phyloP scores from a whole-genome alignment of 148 eudicot species.

The Camellia granthamiana region DNA sequence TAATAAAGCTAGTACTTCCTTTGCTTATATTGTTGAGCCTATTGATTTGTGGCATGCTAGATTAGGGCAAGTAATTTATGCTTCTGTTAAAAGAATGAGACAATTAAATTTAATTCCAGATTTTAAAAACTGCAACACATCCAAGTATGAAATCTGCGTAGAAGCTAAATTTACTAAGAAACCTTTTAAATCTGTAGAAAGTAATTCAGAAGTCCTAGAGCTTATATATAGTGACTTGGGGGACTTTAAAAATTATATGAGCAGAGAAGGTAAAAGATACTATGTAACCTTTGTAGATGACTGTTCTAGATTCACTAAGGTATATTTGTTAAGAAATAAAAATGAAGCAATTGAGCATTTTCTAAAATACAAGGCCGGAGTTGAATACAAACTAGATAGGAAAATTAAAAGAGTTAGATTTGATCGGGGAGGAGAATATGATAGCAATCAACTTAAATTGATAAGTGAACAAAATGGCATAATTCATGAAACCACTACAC shows the following conservation, averaged over 20 bases:
- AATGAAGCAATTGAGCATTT: conserved; percentile 4
- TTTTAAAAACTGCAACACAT: not conserved
- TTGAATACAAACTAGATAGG: conserved; percentile 6
- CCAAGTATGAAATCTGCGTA: too few relatives aligned
- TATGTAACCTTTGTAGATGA: not conserved
- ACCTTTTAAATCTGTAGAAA: not conserved
- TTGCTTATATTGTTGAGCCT: not conserved
- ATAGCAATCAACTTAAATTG: not conserved
- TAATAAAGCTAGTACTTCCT: not conserved
- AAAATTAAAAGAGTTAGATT: conserved; percentile 13
- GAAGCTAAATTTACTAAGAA: not conserved
- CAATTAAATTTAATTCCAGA: not conserved
- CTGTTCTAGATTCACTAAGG: not conserved
- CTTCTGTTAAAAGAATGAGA: not conserved
- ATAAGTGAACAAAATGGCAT: conserved; percentile 13
- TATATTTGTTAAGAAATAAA: not conserved
- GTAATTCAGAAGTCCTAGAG: not conserved
- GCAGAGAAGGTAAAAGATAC: not conserved
- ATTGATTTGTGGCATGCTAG: not conserved
- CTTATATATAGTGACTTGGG: not conserved
- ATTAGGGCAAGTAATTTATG: not conserved
- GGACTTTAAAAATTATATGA: not conserved
- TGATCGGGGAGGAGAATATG: conserved; percentile 15
- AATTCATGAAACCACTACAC: conserved; percentile 12
- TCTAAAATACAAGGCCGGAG: not conserved